Percentiles rank a stretch among this genome's conserved stretches.
These are phyloP conservation scores for Lentinula aciculospora DNA, from an alignment of 768 basidiomycete species.

Conservation along the genomic window DNA sequence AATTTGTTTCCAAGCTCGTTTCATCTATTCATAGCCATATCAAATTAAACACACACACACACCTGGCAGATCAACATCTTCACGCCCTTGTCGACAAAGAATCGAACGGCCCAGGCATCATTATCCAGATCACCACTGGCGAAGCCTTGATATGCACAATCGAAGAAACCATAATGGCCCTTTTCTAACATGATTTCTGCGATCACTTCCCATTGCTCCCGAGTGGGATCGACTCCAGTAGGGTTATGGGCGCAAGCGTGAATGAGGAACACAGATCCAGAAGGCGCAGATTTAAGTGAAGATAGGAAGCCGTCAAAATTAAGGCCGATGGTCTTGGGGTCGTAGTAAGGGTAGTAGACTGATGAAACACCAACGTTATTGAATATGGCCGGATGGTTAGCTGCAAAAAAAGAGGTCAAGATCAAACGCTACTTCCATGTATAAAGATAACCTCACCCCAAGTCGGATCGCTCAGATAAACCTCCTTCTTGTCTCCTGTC, in stretches of 20 bases:
- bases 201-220: slow-evolving; percentile 79
- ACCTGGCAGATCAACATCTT: slow-evolving; percentile 88
- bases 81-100: slow-evolving; percentile 74
- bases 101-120: slow-evolving; percentile 88
- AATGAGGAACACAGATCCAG: slow-evolving; percentile 80
- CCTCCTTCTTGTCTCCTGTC: slow-evolving; percentile 52
- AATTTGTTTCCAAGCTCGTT: neutral
- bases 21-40: neutral
- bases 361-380: slow-evolving; percentile 87
- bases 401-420: slow-evolving; percentile 27
- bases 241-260: slow-evolving; percentile 98
- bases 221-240: slow-evolving; percentile 91
- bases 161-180: slow-evolving; percentile 87
- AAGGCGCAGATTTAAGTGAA: slow-evolving; percentile 57
- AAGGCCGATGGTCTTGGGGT: slow-evolving; percentile 83
- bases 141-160: slow-evolving; percentile 97
- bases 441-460: slow-evolving; percentile 62
- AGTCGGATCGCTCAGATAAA: slow-evolving; percentile 89
- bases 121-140: slow-evolving; percentile 88
- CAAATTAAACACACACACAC: slow-evolving; percentile 19
- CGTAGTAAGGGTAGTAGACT: slow-evolving; percentile 89
- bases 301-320: slow-evolving; percentile 68
- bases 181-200: slow-evolving; percentile 66
- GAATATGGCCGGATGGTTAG: slow-evolving; percentile 88
- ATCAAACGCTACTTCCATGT: neutral